These are phyloP conservation scores for Umbellularia californica DNA, from an alignment of 164 flowering plant genomes.

Conservation along the genomic window DNA sequence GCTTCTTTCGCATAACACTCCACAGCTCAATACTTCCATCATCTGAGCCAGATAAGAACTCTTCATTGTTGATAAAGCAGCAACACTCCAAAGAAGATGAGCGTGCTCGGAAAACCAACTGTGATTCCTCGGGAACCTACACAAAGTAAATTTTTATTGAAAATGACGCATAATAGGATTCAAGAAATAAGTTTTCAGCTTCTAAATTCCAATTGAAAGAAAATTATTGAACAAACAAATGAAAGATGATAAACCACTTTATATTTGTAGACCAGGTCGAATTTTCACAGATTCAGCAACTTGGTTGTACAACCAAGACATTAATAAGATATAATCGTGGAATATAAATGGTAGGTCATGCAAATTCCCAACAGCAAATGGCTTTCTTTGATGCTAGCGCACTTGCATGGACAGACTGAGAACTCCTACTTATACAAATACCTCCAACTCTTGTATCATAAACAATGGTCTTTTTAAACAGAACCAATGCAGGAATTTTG, in stretches of 20 bases:
- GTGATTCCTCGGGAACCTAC: constrained; percentile 96
- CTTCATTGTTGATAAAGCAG: constrained; percentile 74
- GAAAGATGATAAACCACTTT: not conserved
- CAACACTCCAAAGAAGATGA: constrained; percentile 74
- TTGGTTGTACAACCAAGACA: not conserved
- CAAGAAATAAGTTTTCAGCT: not conserved
- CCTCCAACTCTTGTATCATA: too few species aligned
- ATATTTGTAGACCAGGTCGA: not conserved
- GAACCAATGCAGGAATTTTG: too few species aligned
- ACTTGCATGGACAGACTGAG: too few species aligned
- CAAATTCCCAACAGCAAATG: too few species aligned
- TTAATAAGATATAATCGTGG: too few species aligned
- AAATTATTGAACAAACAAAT: not conserved
- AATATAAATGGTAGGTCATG: too few species aligned
- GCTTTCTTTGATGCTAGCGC: too few species aligned
- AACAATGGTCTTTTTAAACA: too few species aligned
- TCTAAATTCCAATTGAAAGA: not conserved
- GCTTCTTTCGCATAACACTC: constrained; percentile 67
- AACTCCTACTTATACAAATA: too few species aligned
- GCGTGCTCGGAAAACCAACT: constrained; percentile 73
- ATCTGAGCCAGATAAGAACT: constrained; percentile 89
- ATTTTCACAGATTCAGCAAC: not conserved
- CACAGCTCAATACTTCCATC: constrained; percentile 93
- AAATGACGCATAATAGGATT: not conserved
- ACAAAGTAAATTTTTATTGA: not conserved